A percentile compares a stretch with the other conserved stretches of the same genome.
Evolutionary conservation across 2,329 filamentous ascomycete species (phyloP).

Genomic region (Geoglossum cookeanum): DNA sequence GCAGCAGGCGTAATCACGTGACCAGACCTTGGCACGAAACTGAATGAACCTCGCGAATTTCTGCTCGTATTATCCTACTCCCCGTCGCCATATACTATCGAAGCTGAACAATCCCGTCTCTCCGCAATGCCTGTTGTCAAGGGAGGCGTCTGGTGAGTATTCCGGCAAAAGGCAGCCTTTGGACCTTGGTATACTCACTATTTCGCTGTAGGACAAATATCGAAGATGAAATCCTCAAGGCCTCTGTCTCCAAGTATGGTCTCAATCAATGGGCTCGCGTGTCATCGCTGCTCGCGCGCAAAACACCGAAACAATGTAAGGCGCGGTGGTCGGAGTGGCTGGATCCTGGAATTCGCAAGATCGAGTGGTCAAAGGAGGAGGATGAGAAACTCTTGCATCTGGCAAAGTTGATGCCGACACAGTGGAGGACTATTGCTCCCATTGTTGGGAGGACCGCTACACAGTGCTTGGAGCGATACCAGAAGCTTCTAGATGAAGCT

Average conservation of each 20-base stretch:
- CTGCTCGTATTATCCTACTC: neutral
- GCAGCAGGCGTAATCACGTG: neutral
- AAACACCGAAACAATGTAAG: constrained; percentile 98
- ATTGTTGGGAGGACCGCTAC: constrained; percentile 93
- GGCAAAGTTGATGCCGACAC: constrained; percentile 95
- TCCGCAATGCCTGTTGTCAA: constrained; percentile 41
- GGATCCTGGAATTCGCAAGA: constrained; percentile 93
- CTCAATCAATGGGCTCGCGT: constrained; percentile 97
- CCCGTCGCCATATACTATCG: neutral
- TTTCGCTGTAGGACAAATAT: constrained; percentile 36
- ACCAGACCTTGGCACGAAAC: neutral
- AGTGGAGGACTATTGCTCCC: constrained; percentile 96
- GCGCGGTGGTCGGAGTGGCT: constrained; percentile 97
- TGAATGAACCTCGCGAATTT: neutral
- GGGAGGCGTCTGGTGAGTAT: constrained; percentile 38
- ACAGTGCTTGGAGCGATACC: constrained; percentile 91
- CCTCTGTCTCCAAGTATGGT: constrained; percentile 83
- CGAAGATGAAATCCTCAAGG: constrained; percentile 93
- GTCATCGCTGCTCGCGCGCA: constrained; percentile 87
- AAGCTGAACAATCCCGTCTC: neutral
- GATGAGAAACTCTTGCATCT: constrained; percentile 93
- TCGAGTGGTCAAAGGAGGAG: constrained; percentile 97
- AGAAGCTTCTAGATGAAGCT: constrained; percentile 88
- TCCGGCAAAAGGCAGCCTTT: neutral
- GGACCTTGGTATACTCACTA: neutral